Base-by-base conservation (phyloP, 179 eudicot genomes). In the Patellifolia procumbens region DNA sequence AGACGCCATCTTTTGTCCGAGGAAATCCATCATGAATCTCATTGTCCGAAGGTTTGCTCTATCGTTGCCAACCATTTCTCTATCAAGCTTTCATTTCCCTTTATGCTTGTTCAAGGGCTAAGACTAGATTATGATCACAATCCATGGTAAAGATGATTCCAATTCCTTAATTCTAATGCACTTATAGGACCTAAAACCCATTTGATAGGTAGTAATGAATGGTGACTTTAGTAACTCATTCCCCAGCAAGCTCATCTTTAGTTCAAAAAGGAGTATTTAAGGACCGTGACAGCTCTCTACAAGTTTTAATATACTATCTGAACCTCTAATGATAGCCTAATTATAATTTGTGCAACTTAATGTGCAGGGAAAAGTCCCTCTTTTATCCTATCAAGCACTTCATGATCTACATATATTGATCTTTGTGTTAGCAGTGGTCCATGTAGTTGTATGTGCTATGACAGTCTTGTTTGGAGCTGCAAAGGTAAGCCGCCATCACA, bases 381-480 rank as follows among this genome's bases (percentile, higher is more conserved):
- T 77, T n/a, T 20, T 77, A 46, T 77, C 80, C 5, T 77, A 69
- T 60, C 69, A 46, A 19, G 80, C 74, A 46, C 70, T 77, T 32
- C 80, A 77, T 49, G 80, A 69, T 70, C 80, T 77, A 34, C 80
- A 77, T 32, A 46, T 69, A 31, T 32, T 77, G 75, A 77, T 77
- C 48, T 77, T 77, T 70, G 61, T 77, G 61, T 49, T 77, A 60
- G 80, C 80, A 20, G 80, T 70, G 2, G 70, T 61, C 35, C 80
- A 77, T 70, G 75, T 70, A 32, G 70, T 77, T 60, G 75, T 70
- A 32, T 77, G 75, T 70, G 70, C 80, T 60, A 60, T 60, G 52
- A 77, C 80, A 28, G 75, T 77, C 34, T 43, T 77, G 20, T 70
- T 77, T 22, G 80, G 80, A 60, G 75, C 74, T 12, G 20, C 65